Evolutionary conservation across 345 rosid genomes (phyloP).

Genomic region (Gossypium longicalyx): DNA sequence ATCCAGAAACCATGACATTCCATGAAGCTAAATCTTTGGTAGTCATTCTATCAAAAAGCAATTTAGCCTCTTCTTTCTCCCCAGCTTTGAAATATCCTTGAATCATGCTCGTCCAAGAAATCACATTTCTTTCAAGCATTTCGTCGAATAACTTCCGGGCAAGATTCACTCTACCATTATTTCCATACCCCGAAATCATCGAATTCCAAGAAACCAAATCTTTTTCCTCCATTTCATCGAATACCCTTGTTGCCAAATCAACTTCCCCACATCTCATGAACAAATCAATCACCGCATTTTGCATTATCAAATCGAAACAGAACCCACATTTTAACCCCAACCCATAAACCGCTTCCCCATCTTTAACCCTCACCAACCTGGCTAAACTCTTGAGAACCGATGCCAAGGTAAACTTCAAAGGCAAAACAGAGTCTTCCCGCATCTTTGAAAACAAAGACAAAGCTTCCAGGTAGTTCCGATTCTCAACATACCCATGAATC

Average conservation of each 20-base stretch:
- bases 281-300: constrained; percentile 25
- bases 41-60: constrained; percentile 30
- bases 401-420: constrained; percentile 26
- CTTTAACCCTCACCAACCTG: constrained; percentile 15
- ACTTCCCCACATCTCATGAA: constrained; percentile 30
- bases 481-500: constrained; percentile 29
- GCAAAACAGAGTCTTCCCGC: constrained; percentile 12
- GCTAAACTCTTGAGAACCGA: constrained; percentile 24
- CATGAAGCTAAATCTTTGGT: constrained; percentile 25
- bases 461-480: constrained; percentile 9
- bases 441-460: constrained; percentile 16
- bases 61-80: constrained; percentile 27
- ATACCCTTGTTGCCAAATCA: constrained; percentile 20
- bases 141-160: constrained; percentile 23
- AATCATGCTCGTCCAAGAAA: constrained; percentile 33
- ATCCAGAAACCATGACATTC: constrained; percentile 30
- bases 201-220: constrained; percentile 35
- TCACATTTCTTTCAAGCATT: constrained; percentile 28
- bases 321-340: constrained; percentile 24
- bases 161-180: constrained; percentile 22
- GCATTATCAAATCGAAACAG: constrained; percentile 23
- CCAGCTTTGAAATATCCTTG: constrained; percentile 30
- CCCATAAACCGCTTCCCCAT: constrained; percentile 21
- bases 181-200: constrained; percentile 29
- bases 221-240: constrained; percentile 31